Evolutionary conservation across 164 flowering plant genomes (phyloP).

Genomic region (Magnolia officinalis): DNA sequence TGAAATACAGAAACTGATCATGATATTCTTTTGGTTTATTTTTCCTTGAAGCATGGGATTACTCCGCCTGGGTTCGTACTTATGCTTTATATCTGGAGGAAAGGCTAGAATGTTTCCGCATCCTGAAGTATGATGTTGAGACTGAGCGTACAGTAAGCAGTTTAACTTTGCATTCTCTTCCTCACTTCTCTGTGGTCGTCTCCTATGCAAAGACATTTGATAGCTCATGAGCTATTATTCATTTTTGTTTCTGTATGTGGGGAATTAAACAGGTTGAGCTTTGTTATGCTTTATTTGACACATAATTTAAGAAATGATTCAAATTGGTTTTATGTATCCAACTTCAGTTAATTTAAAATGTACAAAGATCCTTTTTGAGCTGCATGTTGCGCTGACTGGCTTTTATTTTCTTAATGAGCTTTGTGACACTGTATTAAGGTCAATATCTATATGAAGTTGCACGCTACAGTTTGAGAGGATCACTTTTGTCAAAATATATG

Average conservation of each 20-base stretch:
- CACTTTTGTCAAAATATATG: too few relatives aligned
- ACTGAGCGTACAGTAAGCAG: constrained; percentile 35
- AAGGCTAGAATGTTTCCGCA: constrained; percentile 46
- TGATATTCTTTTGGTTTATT: constrained; percentile 2
- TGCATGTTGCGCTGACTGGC: too few relatives aligned
- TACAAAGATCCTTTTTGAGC: too few relatives aligned
- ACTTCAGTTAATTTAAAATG: too few relatives aligned
- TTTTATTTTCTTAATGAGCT: too few relatives aligned
- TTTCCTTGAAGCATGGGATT: constrained; percentile 46
- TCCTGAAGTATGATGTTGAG: constrained; percentile 49
- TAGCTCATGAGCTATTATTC: neutral
- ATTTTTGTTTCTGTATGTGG: neutral
- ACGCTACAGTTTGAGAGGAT: too few relatives aligned
- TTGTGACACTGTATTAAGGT: too few relatives aligned
- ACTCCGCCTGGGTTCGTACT: constrained; percentile 57
- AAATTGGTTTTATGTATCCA: too few relatives aligned
- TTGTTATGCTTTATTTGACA: too few relatives aligned
- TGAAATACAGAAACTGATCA: constrained; percentile 9
- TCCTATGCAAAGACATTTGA: neutral
- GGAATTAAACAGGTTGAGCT: too few relatives aligned
- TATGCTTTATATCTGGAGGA: constrained; percentile 61
- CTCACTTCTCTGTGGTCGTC: neutral
- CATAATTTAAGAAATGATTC: too few relatives aligned
- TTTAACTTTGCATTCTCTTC: neutral
- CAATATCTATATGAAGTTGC: too few relatives aligned